phyloP scores from a whole-genome alignment of 768 basidiomycete species.

The Lentinula raphanica region DNA sequence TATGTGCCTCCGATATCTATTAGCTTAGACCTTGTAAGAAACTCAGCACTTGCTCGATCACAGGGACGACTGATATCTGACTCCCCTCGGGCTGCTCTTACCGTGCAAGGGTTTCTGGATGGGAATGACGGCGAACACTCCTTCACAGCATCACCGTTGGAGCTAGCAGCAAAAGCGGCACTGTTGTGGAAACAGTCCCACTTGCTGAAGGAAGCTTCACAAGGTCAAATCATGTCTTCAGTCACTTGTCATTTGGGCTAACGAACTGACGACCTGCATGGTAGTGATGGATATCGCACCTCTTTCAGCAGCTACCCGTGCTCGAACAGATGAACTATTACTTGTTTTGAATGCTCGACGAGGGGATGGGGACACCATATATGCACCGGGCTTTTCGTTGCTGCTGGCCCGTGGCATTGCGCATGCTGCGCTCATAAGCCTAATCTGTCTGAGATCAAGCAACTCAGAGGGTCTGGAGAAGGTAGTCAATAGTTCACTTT shows the following conservation, averaged over 20 bases:
- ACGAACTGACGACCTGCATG: not conserved
- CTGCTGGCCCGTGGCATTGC: slow-evolving; percentile 31
- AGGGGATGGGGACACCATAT: not conserved
- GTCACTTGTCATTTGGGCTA: not conserved
- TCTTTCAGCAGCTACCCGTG: not conserved
- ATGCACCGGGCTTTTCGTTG: slow-evolving; percentile 10
- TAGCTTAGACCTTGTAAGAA: slow-evolving; percentile 7
- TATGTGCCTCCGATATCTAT: slow-evolving; percentile 9
- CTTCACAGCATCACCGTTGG: slow-evolving; percentile 1
- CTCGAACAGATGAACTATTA: not conserved
- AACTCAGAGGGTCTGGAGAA: not conserved
- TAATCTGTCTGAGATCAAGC: slow-evolving; percentile 19
- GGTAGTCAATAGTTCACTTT: not conserved
- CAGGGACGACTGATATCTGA: not conserved
- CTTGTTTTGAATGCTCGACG: not conserved
- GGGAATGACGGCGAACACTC: not conserved
- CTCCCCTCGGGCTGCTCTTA: not conserved
- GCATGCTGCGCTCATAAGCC: slow-evolving; percentile 30
- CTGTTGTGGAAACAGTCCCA: slow-evolving; percentile 31
- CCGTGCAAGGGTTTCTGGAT: not conserved
- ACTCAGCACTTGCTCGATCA: slow-evolving; percentile 1
- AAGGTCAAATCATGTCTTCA: slow-evolving; percentile 18
- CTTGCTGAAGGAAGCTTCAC: slow-evolving; percentile 19
- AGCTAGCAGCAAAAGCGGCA: slow-evolving; percentile 20
- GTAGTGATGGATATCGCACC: not conserved